Evolutionary conservation across 1,284 basidiomycete genomes (phyloP), one percentile per base, ranked within the genome.

Genomic region (Cerioporus squamosus): DNA sequence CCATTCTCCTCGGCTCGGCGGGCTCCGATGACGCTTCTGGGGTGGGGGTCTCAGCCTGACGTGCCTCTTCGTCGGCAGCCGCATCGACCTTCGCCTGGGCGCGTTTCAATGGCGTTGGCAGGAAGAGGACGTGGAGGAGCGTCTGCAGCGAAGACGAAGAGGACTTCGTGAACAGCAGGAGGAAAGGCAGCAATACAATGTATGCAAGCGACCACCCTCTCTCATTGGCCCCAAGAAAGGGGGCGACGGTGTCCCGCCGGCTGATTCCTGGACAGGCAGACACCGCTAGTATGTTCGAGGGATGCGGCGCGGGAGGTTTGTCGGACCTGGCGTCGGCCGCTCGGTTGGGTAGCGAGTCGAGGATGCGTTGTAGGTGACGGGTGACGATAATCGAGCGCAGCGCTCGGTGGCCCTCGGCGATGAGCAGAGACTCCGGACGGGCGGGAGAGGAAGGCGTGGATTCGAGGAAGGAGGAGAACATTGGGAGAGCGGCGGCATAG

Each of bases 251-350:
- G 64, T 91, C 88, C 1, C 79, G 74, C 44, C 88, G 79, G 68
- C 85, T 87, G 55, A 92, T 79, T 1, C 91, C 91, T 2, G 91
- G 91, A 43, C 85, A 90, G 1, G 90, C 90, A 15, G 81, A 81
- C 7, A 91, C 79, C 1, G 87, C 77, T 10, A 90, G 82, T 50
- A 93, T 89, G 61, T 93, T 93, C 1, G 85, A 88, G 49, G 81
- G 83, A 61, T 88, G 83, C 14, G 61, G 52, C 0, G 48, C 42
- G n/a, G 51, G 38, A 12, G 63, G 54, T 33, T 66, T 65, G 49
- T 51, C 49, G 10, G 57, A 18, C 26, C 51, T 42, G 42, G 56
- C 8, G 62, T 64, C 74, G 50, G 85, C 85, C 8, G 79, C 80
- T 6, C 82, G 74, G 5, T 79, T 77, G 0, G 90, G 88, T 2